Conservation (phyloP, 2,329 filamentous ascomycete species). For the Tricladium varicosporioides region DNA sequence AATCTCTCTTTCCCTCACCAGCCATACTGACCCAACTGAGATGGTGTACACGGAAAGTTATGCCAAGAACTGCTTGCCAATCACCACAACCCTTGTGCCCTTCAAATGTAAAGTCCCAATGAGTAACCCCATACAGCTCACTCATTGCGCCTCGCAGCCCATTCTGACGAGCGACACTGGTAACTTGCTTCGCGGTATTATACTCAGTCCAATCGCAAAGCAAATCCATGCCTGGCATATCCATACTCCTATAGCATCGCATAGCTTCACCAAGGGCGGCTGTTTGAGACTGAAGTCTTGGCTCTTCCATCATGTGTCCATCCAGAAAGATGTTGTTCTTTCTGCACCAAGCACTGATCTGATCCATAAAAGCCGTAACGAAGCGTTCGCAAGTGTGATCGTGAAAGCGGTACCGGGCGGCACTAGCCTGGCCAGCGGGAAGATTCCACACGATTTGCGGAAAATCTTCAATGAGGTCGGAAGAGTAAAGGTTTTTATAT, state of each 20-base stretch:
- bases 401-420: slow-evolving; percentile 32
- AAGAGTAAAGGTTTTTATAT: slow-evolving; percentile 25
- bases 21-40: slow-evolving; percentile 36
- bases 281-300: slow-evolving; percentile 33
- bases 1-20: slow-evolving; percentile 35
- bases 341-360: slow-evolving; percentile 31
- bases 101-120: slow-evolving; percentile 35
- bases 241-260: slow-evolving; percentile 33
- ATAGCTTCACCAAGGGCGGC: slow-evolving; percentile 35
- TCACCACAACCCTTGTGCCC: slow-evolving; percentile 36
- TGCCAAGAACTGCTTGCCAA: slow-evolving; percentile 36
- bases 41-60: slow-evolving; percentile 35
- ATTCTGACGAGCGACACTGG: slow-evolving; percentile 33
- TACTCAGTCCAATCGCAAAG: slow-evolving; percentile 34
- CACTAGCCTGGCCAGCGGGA: slow-evolving; percentile 26
- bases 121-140: slow-evolving; percentile 34
- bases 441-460: slow-evolving; percentile 35
- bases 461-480: slow-evolving; percentile 26
- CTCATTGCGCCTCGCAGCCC: slow-evolving; percentile 31
- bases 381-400: slow-evolving; percentile 35
- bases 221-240: slow-evolving; percentile 35
- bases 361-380: slow-evolving; percentile 34
- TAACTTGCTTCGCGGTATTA: slow-evolving; percentile 35
- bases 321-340: slow-evolving; percentile 29
- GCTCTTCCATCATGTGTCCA: slow-evolving; percentile 37